Evolutionary conservation across 805 yeast genomes (phyloP), one percentile per base, ranked within the genome.

Genomic region (Candida tammaniensis): DNA sequence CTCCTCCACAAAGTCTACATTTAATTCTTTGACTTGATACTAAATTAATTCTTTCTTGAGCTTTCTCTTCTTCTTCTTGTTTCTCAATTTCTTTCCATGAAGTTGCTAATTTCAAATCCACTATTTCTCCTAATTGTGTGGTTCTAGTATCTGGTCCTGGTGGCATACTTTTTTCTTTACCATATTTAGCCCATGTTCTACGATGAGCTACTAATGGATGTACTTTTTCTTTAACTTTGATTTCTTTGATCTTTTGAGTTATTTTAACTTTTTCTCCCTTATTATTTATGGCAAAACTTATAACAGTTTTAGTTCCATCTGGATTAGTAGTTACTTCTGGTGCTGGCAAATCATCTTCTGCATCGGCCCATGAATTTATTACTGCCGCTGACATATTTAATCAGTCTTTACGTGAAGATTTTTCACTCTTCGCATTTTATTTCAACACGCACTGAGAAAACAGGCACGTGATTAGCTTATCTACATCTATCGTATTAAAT

Each of bases 1-100:
- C 83, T 56, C 96, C 96, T 42, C 84, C 85, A 82, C 99, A 93
- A 36, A 75, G 68, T 76, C 97, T 86, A 78, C 98, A 93, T 50
- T 64, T 68, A 46, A 79, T 62, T 43, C 75, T 58, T 49, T 67
- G 70, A 45, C 68, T 49, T 19, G 61, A 55, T 36, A 57, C 56
- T 46, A 55, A 46, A 43, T 55, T 55, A 44, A 66, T 57, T 61
- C 61, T 46, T 58, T 64, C 55, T 62, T 66, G 69, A 57, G 72
- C 57, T 65, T 64, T 52, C 61, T 64, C 54, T 61, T 71, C 76
- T 58, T 80, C 83, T 57, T 78, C 83, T 55, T 79, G 80, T 64
- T 81, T 80, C 55, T 80, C 89, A 45, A 75, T 70, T 55, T 81
- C 84, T 57, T 81, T 83, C 88, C 89, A 83, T 39, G 81, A 66